These are phyloP conservation scores for Paecilomyces dactylethromorphus DNA, from an alignment of 2,329 filamentous ascomycete species.

Conservation along the genomic window DNA sequence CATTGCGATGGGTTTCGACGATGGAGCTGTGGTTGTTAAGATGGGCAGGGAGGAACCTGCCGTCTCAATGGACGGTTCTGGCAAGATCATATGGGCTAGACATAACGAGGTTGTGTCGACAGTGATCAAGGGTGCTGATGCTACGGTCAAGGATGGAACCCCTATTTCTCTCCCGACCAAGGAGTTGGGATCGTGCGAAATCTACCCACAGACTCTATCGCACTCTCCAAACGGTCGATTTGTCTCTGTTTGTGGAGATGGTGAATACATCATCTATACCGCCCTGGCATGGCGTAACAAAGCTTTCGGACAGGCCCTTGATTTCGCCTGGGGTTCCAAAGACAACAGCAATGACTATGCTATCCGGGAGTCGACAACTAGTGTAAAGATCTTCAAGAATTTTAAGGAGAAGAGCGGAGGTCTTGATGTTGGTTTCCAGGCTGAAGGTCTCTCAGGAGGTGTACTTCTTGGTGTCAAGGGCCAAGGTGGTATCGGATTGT, in stretches of 20 bases:
- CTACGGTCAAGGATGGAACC: constrained; percentile 77
- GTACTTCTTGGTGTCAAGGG: constrained; percentile 90
- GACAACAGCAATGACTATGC: constrained; percentile 98
- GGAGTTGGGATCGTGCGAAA: constrained; percentile 90
- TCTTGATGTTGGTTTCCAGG: constrained; percentile 90
- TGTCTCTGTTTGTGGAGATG: constrained; percentile 85
- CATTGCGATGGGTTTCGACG: constrained; percentile 92
- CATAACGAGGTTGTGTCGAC: constrained; percentile 93
- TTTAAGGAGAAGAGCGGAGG: constrained; percentile 87
- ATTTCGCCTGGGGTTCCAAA: constrained; percentile 96
- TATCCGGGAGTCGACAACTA: constrained; percentile 88
- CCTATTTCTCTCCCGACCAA: constrained; percentile 83
- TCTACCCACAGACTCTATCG: constrained; percentile 88
- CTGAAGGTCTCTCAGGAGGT: constrained; percentile 83
- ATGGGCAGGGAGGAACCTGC: constrained; percentile 96
- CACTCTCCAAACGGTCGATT: constrained; percentile 96
- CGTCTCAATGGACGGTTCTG: constrained; percentile 92
- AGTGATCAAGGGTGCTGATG: constrained; percentile 88
- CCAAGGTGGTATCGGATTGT: constrained; percentile 89
- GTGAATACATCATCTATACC: constrained; percentile 98
- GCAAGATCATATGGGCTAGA: constrained; percentile 92
- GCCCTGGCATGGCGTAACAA: constrained; percentile 96
- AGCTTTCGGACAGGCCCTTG: constrained; percentile 87
- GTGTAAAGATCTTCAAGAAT: constrained; percentile 96
- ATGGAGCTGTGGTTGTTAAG: constrained; percentile 95